Evolutionary conservation across 2,329 filamentous ascomycete genomes (phyloP).

Genomic region (Arthrobotrys megalospora): DNA sequence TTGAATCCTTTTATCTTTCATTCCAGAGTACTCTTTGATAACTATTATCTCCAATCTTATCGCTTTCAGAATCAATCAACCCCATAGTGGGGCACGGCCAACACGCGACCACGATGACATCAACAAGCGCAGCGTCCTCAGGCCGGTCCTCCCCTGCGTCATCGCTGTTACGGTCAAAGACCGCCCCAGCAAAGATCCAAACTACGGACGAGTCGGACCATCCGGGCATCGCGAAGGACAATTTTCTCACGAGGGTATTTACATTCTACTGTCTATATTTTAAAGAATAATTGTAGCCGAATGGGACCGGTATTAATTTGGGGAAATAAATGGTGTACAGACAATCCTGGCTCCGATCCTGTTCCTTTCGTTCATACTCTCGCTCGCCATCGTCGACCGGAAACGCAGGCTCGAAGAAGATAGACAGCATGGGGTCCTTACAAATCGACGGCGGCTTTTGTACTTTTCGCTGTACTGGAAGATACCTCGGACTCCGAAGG

Average conservation of each 20-base stretch:
- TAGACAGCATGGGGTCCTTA: conserved; percentile 33
- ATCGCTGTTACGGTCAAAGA: conserved; percentile 48
- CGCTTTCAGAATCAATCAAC: conserved; percentile 1
- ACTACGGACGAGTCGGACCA: neutral
- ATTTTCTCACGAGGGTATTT: conserved; percentile 43
- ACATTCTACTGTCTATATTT: neutral
- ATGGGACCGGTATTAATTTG: neutral
- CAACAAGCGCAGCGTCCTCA: conserved; percentile 38
- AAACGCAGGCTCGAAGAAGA: conserved; percentile 53
- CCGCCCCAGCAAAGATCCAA: conserved; percentile 53
- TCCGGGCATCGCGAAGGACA: conserved; percentile 17
- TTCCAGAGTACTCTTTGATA: neutral
- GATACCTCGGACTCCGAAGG: conserved; percentile 34
- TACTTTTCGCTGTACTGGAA: conserved; percentile 50
- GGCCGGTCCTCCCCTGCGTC: conserved; percentile 48
- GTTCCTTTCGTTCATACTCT: conserved; percentile 58
- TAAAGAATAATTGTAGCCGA: neutral
- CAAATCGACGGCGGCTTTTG: conserved; percentile 35
- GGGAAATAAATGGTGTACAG: conserved; percentile 3
- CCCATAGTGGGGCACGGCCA: conserved; percentile 39
- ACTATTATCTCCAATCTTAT: conserved; percentile 15
- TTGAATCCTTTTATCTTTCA: neutral
- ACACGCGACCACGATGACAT: conserved; percentile 48
- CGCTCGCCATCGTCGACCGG: conserved; percentile 58
- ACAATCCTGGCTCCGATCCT: conserved; percentile 57